Percentiles rank a stretch among this genome's conserved stretches.
These are phyloP conservation scores for Rhodotorula diobovata DNA, from an alignment of 768 basidiomycete species.

Conservation along the genomic window DNA sequence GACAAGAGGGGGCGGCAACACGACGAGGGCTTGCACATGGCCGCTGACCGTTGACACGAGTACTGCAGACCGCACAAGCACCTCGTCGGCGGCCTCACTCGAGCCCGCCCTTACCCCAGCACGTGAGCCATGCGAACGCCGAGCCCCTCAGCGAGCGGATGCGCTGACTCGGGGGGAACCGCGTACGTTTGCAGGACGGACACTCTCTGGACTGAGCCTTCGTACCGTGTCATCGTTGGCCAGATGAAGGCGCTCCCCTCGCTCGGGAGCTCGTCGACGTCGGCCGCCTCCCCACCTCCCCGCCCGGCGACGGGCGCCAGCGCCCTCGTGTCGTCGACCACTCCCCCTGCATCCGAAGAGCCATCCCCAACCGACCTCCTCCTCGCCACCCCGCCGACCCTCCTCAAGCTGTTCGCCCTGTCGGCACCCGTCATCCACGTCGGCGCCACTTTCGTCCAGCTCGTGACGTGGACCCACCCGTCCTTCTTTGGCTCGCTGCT, in stretches of 20 bases:
- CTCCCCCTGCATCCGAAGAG: conserved; percentile 22
- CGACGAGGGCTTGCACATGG: too few species aligned
- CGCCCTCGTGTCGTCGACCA: conserved; percentile 31
- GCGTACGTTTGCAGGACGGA: conserved; percentile 22
- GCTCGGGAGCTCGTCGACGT: background rate
- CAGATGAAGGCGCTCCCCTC: conserved; percentile 29
- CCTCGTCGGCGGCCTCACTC: too few species aligned
- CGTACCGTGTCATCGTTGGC: conserved; percentile 16
- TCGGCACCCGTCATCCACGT: conserved; percentile 38
- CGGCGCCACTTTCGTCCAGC: conserved; percentile 27
- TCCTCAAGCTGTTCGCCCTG: conserved; percentile 43
- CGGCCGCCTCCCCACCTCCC: conserved; percentile 1
- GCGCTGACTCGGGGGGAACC: too few species aligned
- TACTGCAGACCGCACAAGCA: too few species aligned
- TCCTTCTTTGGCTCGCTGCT: conserved; percentile 39
- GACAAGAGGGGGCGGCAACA: too few species aligned
- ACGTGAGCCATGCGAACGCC: too few species aligned
- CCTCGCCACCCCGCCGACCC: conserved; percentile 42
- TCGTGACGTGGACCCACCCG: conserved; percentile 43
- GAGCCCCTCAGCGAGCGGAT: too few species aligned
- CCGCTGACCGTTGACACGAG: too few species aligned
- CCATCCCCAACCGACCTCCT: conserved; percentile 41
- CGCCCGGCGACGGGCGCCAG: conserved; percentile 5
- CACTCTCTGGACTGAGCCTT: conserved; percentile 36
- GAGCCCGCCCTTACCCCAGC: background rate